Evolutionary conservation across 140 eudicot species (phyloP).

Genomic region (Erigeron philadelphicus): DNA sequence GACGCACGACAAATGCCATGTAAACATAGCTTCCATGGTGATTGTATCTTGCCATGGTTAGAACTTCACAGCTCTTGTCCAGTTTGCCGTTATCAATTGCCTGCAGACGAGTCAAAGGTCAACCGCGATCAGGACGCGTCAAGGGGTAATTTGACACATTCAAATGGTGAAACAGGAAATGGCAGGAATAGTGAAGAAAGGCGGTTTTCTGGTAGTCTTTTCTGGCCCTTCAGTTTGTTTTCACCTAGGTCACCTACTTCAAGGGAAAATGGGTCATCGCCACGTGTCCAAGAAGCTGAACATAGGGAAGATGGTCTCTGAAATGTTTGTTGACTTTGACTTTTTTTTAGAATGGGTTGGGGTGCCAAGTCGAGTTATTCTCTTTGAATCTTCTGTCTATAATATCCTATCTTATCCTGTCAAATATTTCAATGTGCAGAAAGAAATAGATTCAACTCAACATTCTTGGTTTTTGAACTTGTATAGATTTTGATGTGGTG

Average conservation of each 20-base stretch:
- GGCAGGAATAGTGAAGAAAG: conserved; percentile 36
- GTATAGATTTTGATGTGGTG: conserved; percentile 17
- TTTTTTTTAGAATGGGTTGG: too few relatives aligned
- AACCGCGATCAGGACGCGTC: conserved; percentile 25
- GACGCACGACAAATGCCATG: conserved; percentile 47
- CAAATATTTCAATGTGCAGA: too few relatives aligned
- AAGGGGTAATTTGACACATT: conserved; percentile 19
- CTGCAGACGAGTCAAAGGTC: conserved; percentile 34
- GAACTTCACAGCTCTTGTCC: conserved; percentile 50
- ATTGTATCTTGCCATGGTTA: conserved; percentile 47
- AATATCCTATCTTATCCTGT: neutral
- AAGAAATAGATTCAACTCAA: conserved; percentile 1
- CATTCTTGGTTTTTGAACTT: neutral
- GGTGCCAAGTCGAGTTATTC: conserved; percentile 19
- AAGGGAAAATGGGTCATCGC: conserved; percentile 14
- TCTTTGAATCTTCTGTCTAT: conserved; percentile 6
- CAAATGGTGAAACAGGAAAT: conserved; percentile 23
- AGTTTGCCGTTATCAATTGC: conserved; percentile 43
- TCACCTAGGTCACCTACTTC: conserved; percentile 3
- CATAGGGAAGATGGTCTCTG: conserved; percentile 9
- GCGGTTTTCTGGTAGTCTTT: conserved; percentile 39
- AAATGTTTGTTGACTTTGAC: conserved; percentile 2
- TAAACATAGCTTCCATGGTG: conserved; percentile 40
- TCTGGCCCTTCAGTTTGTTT: conserved; percentile 71
- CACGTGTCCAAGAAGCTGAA: conserved; percentile 15